Evolutionary conservation across 768 basidiomycete species (phyloP), one percentile per base, ranked within the genome.

Genomic region (Neoboletus subvelutipes): DNA sequence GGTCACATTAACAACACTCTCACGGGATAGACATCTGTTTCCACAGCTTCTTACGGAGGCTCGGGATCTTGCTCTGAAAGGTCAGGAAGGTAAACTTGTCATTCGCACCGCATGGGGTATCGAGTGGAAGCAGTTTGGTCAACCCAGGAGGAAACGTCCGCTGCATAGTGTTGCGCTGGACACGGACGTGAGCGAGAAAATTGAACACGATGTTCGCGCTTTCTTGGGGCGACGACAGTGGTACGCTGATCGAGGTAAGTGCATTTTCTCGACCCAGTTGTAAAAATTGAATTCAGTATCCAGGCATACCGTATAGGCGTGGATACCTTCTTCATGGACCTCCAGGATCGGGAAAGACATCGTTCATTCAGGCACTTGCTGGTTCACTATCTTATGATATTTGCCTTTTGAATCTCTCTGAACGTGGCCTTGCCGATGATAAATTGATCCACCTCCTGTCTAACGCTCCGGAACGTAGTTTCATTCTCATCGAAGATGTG

Each of bases 341-440:
- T 22, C 97, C 97, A 8, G 97, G 97, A 17, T 97, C 94, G 1
- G 97, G 97, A 48, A 99, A 99, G 70, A 95, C 96, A 1, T 99
- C 97, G 7, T 99, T 92, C 76, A 98, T 98, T 63, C 96, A 98
- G 75, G 94, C 97, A 13, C 80, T 98, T 31, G 97, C 97, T 11
- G 97, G 95, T 8, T 83, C 87, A 12, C 75, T 98, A 33, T 86
- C 86, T 33, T 98, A 98, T 76, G 95, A 98, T 72, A 97, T 99
- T 52, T 98, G 94, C 68, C 75, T 99, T 34, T 78, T 99, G 36
- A 98, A 98, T 71, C 83, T 99, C 40, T 94, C 95, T 24, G 94
- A 98, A 74, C 85, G 97, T 54, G 97, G 97, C 2, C 80, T 98
- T 29, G 90, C 92, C 39, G 97, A 99, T 70, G 97, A 99, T 77